Conservation (phyloP, 2,329 filamentous ascomycete genomes). For the Teratosphaeria viscida region DNA sequence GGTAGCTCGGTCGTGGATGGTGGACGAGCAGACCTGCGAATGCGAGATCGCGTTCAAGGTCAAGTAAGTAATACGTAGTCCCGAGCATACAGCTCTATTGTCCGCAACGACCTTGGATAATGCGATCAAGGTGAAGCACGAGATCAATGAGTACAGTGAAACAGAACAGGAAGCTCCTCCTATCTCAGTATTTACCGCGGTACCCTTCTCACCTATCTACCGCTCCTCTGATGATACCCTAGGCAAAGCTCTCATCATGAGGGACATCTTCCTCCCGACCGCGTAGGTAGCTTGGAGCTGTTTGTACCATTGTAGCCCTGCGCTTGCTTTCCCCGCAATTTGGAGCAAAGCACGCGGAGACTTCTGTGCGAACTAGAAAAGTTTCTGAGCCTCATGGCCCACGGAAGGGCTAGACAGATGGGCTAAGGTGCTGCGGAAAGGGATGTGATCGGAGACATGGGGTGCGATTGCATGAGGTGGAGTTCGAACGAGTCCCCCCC, state of each 20-base stretch:
- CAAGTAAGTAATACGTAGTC: neutral
- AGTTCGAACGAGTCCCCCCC: too few relatives aligned
- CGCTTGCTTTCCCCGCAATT: neutral
- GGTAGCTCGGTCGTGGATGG: neutral
- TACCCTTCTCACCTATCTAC: neutral
- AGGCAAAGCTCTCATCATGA: neutral
- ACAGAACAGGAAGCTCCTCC: neutral
- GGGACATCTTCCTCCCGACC: neutral
- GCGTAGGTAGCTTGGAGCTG: neutral
- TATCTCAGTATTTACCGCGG: neutral
- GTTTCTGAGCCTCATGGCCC: neutral
- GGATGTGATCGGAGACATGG: neutral
- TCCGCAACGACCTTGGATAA: neutral
- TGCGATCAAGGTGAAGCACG: neutral
- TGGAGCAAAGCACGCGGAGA: neutral
- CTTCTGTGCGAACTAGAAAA: neutral
- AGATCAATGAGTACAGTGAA: neutral
- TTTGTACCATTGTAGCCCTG: neutral
- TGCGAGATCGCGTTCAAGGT: neutral
- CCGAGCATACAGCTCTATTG: neutral
- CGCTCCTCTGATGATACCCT: neutral
- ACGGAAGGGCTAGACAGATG: neutral
- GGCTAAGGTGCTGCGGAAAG: neutral
- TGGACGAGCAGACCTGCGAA: neutral
- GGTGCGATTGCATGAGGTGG: neutral